Conservation (phyloP, 306 rosid species). For the Nissolia schottii region DNA sequence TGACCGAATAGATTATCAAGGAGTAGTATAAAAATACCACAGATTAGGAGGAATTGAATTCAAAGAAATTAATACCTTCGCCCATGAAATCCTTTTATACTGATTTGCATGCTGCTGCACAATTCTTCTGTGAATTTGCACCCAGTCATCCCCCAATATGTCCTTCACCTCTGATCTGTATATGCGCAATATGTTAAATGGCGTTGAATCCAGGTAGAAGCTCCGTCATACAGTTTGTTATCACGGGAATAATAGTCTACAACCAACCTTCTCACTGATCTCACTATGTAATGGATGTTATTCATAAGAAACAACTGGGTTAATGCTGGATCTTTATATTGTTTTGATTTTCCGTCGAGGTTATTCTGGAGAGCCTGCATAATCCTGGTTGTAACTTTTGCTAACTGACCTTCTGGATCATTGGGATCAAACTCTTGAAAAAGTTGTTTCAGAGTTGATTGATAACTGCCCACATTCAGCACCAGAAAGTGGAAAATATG, state of each 20-base stretch:
- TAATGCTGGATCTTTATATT: slow-evolving; percentile 81
- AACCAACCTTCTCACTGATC: slow-evolving; percentile 87
- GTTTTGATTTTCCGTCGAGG: slow-evolving; percentile 95
- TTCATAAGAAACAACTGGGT: slow-evolving; percentile 96
- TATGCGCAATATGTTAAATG: slow-evolving; percentile 4
- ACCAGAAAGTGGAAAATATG: background rate
- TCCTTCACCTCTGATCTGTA: slow-evolving; percentile 95
- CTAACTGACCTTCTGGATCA: slow-evolving; percentile 71
- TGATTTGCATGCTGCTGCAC: slow-evolving; percentile 99
- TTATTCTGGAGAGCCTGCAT: slow-evolving; percentile 96
- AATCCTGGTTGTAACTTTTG: slow-evolving; percentile 74
- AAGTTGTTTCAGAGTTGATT: slow-evolving; percentile 74
- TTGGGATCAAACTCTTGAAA: slow-evolving; percentile 65
- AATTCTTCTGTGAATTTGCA: slow-evolving; percentile 93
- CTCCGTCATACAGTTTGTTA: background rate
- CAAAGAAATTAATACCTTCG: slow-evolving; percentile 53
- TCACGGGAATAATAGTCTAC: background rate
- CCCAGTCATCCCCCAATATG: slow-evolving; percentile 98
- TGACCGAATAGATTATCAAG: background rate
- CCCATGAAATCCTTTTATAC: slow-evolving; percentile 97
- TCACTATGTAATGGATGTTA: slow-evolving; percentile 95
- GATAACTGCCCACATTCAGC: slow-evolving; percentile 56
- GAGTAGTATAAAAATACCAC: background rate
- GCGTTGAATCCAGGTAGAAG: slow-evolving; percentile 10
- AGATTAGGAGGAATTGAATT: background rate